Evolutionary conservation across 2,329 filamentous ascomycete genomes (phyloP).

Genomic region (Chrysosporium queenslandicum): DNA sequence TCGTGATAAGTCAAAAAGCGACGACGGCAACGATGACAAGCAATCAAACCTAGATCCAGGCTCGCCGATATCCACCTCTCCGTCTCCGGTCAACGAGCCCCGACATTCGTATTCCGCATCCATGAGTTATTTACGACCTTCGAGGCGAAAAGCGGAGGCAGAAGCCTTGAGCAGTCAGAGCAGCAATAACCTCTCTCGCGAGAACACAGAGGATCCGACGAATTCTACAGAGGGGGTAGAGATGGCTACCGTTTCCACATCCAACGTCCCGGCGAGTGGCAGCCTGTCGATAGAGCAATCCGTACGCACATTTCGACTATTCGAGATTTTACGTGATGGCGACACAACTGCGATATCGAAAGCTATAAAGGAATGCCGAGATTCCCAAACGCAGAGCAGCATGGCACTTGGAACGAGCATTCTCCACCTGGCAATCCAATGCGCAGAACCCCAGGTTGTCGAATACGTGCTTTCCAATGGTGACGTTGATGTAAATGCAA

Average conservation of each 20-base stretch:
- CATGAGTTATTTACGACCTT: conserved; percentile 26
- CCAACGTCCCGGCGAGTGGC: conserved; percentile 23
- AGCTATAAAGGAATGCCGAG: conserved; percentile 55
- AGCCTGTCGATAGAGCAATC: conserved; percentile 59
- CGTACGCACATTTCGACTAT: conserved; percentile 84
- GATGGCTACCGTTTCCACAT: conserved; percentile 28
- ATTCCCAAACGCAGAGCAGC: conserved; percentile 39
- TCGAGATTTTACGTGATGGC: conserved; percentile 81
- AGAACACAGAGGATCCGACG: conserved; percentile 23
- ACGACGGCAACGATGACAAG: conserved; percentile 31
- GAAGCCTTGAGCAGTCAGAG: conserved; percentile 8
- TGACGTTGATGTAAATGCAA: conserved; percentile 74
- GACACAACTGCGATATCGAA: conserved; percentile 85
- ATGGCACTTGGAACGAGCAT: conserved; percentile 64
- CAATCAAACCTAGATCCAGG: conserved; percentile 15
- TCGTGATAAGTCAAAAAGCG: conserved; percentile 41
- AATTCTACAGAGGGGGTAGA: conserved; percentile 22
- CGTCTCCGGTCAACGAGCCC: conserved; percentile 21
- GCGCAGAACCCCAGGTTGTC: conserved; percentile 81
- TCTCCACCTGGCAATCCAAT: conserved; percentile 88
- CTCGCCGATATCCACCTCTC: conserved; percentile 24
- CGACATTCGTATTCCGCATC: conserved; percentile 22
- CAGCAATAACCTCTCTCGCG: conserved; percentile 16
- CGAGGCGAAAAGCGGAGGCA: conserved; percentile 23
- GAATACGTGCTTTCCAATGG: conserved; percentile 81